Percentiles rank a stretch among this genome's conserved stretches.
phyloP scores from a whole-genome alignment of 2,329 filamentous ascomycete genomes.

The Lachnellula willkommii region DNA sequence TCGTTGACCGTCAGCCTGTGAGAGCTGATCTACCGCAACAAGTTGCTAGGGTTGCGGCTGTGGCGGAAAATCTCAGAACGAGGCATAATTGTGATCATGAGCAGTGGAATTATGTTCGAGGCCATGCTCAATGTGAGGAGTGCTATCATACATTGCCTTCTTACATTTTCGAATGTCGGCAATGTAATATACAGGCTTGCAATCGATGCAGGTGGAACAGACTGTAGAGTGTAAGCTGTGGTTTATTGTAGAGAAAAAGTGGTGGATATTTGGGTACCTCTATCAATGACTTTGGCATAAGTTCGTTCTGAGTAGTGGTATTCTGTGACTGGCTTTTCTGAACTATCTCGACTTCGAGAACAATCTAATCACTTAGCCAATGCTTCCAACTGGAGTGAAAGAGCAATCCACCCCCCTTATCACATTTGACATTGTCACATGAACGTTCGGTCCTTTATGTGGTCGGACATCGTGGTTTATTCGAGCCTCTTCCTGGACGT shows the following conservation, averaged over 20 bases:
- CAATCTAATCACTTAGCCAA: neutral
- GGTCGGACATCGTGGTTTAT: neutral
- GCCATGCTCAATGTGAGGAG: constrained; percentile 38
- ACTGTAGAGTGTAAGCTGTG: constrained; percentile 24
- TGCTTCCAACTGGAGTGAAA: no score
- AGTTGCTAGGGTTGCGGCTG: constrained; percentile 17
- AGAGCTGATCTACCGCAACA: neutral
- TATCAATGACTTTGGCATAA: no score
- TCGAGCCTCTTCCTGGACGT: neutral
- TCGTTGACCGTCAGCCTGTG: constrained; percentile 26
- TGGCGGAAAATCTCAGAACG: constrained; percentile 25
- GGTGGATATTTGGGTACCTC: no score
- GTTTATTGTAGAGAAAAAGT: no score
- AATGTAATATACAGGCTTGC: constrained; percentile 43
- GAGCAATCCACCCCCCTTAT: no score
- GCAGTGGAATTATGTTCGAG: constrained; percentile 34
- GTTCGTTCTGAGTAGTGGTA: no score
- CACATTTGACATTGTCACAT: no score
- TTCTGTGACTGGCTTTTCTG: neutral
- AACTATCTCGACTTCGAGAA: neutral
- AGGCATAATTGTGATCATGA: constrained; percentile 40
- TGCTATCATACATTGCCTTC: constrained; percentile 36
- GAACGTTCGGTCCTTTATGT: no score
- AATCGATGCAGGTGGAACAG: constrained; percentile 43
- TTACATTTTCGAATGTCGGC: constrained; percentile 44